phyloP scores from a whole-genome alignment of 148 eudicot species.

The Hydrangea macrophylla region DNA sequence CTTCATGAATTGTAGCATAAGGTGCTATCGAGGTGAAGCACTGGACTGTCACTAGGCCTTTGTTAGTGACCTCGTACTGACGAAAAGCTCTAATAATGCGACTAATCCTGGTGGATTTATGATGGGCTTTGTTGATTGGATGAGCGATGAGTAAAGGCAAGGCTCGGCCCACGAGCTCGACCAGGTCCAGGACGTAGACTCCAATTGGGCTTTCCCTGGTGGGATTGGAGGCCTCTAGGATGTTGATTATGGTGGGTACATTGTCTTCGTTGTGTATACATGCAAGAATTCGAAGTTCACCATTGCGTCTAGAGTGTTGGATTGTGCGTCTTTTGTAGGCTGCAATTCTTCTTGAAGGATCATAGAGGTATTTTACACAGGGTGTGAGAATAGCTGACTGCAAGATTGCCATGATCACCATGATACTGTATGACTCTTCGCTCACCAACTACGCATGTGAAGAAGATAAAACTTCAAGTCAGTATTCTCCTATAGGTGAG shows the following conservation, averaged over 20 bases:
- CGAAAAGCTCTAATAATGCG: slow-evolving; percentile 18
- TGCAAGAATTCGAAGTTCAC: slow-evolving; percentile 21
- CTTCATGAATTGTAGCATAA: slow-evolving; percentile 16
- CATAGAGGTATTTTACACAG: not conserved
- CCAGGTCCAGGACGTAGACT: slow-evolving; percentile 22
- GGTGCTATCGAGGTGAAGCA: slow-evolving; percentile 30
- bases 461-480: no score
- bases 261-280: slow-evolving; percentile 27
- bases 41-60: slow-evolving; percentile 14
- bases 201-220: slow-evolving; percentile 12
- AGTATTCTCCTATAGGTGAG: no score
- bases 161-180: slow-evolving; percentile 28
- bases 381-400: not conserved
- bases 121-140: slow-evolving; percentile 9
- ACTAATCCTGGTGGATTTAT: slow-evolving; percentile 21
- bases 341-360: not conserved
- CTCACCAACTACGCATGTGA: no score
- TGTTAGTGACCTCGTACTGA: not conserved
- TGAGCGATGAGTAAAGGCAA: slow-evolving; percentile 20
- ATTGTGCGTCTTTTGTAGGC: not conserved
- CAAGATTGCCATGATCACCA: not conserved
- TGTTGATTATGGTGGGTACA: slow-evolving; percentile 16
- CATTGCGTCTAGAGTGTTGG: not conserved
- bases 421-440: not conserved
- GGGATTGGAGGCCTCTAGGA: slow-evolving; percentile 23